Conservation (phyloP, 176 grass and related monocot species). For the Aegilops umbellulata region DNA sequence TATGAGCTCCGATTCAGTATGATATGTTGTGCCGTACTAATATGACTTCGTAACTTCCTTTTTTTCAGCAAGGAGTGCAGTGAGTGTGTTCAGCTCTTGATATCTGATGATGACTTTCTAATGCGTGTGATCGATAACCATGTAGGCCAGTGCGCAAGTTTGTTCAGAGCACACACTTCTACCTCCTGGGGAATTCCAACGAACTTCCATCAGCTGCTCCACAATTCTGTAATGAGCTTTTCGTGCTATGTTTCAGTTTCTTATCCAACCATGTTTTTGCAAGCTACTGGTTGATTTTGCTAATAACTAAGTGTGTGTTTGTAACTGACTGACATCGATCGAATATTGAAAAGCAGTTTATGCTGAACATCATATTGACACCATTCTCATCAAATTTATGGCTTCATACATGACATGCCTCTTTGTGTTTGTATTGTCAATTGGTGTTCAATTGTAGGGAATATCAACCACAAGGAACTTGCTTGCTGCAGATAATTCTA, state of each 20-base stretch:
- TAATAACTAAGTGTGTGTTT: neutral
- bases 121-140: neutral
- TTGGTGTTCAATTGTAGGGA: slow-evolving; percentile 38
- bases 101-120: neutral
- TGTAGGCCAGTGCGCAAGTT: slow-evolving; percentile 50
- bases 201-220: slow-evolving; percentile 51
- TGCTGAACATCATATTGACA: neutral
- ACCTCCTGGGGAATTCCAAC: slow-evolving; percentile 16
- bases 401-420: neutral
- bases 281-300: neutral
- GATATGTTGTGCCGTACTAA: neutral
- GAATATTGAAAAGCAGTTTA: neutral
- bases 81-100: neutral
- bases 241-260: slow-evolving; percentile 5
- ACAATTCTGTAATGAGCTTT: slow-evolving; percentile 41
- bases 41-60: neutral
- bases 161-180: slow-evolving; percentile 32
- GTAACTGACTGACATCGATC: neutral
- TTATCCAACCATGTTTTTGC: neutral
- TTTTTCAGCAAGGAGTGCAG: neutral
- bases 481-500: slow-evolving; percentile 61
- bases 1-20: neutral
- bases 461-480: slow-evolving; percentile 68
- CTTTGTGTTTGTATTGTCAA: slow-evolving; percentile 7
- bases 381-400: neutral